Conservation (phyloP, 805 yeast species). For the Komagataella kurtzmanii region DNA sequence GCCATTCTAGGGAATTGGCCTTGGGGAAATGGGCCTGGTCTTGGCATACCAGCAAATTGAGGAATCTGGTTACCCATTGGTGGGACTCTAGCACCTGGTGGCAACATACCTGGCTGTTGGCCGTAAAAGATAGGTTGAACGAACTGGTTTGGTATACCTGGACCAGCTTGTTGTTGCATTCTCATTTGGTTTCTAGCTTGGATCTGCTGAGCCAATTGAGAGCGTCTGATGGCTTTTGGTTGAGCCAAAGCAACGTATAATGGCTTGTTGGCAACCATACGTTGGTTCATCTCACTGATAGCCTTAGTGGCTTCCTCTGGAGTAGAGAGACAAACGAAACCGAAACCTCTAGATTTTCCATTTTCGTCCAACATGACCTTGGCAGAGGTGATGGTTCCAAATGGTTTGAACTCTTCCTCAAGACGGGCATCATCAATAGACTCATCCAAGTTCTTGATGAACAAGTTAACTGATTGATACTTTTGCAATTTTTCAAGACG, state of each 20-base stretch:
- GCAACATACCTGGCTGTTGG: slow-evolving; percentile 66
- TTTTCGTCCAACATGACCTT: slow-evolving; percentile 91
- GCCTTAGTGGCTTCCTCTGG: slow-evolving; percentile 99
- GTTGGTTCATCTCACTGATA: slow-evolving; percentile 95
- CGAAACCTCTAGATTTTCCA: slow-evolving; percentile 96
- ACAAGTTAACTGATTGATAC: slow-evolving; percentile 96
- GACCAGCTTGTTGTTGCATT: slow-evolving; percentile 92
- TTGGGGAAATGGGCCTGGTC: slow-evolving; percentile 45
- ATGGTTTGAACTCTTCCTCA: slow-evolving; percentile 83
- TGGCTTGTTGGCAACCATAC: slow-evolving; percentile 90
- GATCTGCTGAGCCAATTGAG: slow-evolving; percentile 94
- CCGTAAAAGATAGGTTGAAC: slow-evolving; percentile 79
- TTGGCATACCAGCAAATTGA: slow-evolving; percentile 57
- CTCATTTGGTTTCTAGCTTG: slow-evolving; percentile 98
- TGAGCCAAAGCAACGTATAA: slow-evolving; percentile 97
- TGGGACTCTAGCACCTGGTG: slow-evolving; percentile 69
- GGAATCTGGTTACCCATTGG: slow-evolving; percentile 66
- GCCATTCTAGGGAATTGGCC: slow-evolving; percentile 63
- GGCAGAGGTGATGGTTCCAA: slow-evolving; percentile 91
- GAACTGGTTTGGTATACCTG: slow-evolving; percentile 79
- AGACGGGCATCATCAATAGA: slow-evolving; percentile 82
- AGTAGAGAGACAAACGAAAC: slow-evolving; percentile 93
- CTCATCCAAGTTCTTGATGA: slow-evolving; percentile 94
- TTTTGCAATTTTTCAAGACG: slow-evolving; percentile 85
- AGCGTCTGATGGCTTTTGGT: slow-evolving; percentile 94